Percentiles rank a stretch among this genome's conserved stretches.
Conservation (phyloP, 441 rosid species). For the Eruca vesicaria region DNA sequence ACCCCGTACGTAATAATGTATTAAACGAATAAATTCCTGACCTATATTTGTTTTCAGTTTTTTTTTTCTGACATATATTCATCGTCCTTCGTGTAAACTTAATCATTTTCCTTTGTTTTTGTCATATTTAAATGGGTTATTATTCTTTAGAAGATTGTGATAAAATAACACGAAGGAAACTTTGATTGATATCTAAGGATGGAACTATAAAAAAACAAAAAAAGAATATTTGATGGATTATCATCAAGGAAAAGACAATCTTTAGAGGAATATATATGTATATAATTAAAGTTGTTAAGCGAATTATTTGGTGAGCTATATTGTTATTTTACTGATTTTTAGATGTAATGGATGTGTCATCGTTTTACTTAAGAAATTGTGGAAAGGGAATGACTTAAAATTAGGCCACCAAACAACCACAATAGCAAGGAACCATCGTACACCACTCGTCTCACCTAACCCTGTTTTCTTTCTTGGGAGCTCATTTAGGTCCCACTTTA, state of each 20-base stretch:
- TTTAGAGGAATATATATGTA: slow-evolving; percentile 1
- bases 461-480: slow-evolving; percentile 9
- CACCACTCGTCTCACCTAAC: slow-evolving; percentile 41
- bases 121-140: neutral
- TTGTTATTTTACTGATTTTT: neutral
- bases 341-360: slow-evolving; percentile 17
- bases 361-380: neutral
- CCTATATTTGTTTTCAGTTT: too few species aligned
- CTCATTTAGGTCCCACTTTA: slow-evolving; percentile 26
- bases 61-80: neutral
- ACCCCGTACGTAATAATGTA: slow-evolving; percentile 13
- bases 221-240: slow-evolving; percentile 10
- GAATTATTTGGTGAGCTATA: slow-evolving; percentile 16
- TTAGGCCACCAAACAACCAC: slow-evolving; percentile 41
- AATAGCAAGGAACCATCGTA: slow-evolving; percentile 27
- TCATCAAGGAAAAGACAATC: slow-evolving; percentile 1
- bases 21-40: neutral
- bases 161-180: neutral
- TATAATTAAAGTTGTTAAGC: slow-evolving; percentile 7
- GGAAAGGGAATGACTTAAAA: slow-evolving; percentile 21
- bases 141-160: neutral
- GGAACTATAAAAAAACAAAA: neutral
- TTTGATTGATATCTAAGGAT: slow-evolving; percentile 3
- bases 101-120: neutral
- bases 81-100: neutral